These are phyloP conservation scores for Monosporascus sp. DNA, from an alignment of 2,329 filamentous ascomycete genomes.

Conservation along the genomic window DNA sequence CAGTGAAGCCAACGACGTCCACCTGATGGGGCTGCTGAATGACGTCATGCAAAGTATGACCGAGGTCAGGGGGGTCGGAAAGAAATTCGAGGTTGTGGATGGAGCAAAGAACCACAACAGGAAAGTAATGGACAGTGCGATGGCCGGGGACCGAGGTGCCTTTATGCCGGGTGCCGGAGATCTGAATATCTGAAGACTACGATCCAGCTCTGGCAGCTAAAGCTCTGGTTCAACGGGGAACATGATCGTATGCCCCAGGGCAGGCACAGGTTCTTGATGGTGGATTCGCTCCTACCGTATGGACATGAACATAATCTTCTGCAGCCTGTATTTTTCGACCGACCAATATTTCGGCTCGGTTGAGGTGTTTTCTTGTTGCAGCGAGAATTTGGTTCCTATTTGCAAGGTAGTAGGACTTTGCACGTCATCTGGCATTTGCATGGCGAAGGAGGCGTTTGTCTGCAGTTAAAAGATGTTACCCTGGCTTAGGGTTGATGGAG, in stretches of 20 bases:
- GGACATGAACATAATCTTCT: no score
- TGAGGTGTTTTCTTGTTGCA: no score
- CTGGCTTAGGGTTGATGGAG: conserved; percentile 6
- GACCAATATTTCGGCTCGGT: no score
- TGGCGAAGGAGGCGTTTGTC: conserved; percentile 28
- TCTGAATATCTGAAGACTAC: conserved; percentile 17
- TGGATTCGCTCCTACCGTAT: no score
- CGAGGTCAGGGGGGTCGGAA: conserved; percentile 67
- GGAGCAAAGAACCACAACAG: conserved; percentile 23
- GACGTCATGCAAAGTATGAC: conserved; percentile 68
- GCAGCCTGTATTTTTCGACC: no score
- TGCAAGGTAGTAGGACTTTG: no score
- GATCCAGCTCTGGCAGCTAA: neutral
- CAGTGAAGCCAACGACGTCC: conserved; percentile 78
- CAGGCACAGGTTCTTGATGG: no score
- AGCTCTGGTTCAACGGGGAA: neutral
- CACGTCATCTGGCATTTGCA: conserved; percentile 22
- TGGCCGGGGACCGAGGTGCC: conserved; percentile 10
- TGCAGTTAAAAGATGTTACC: conserved; percentile 8
- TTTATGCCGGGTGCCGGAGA: conserved; percentile 19
- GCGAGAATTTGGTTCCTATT: no score
- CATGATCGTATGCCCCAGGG: neutral
- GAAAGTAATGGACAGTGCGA: conserved; percentile 12
- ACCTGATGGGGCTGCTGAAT: conserved; percentile 70
- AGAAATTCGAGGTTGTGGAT: conserved; percentile 64